Percentiles rank a stretch among this genome's conserved stretches.
phyloP scores from a whole-genome alignment of 495 filamentous ascomycete species.

The Penicillium mononematosum region DNA sequence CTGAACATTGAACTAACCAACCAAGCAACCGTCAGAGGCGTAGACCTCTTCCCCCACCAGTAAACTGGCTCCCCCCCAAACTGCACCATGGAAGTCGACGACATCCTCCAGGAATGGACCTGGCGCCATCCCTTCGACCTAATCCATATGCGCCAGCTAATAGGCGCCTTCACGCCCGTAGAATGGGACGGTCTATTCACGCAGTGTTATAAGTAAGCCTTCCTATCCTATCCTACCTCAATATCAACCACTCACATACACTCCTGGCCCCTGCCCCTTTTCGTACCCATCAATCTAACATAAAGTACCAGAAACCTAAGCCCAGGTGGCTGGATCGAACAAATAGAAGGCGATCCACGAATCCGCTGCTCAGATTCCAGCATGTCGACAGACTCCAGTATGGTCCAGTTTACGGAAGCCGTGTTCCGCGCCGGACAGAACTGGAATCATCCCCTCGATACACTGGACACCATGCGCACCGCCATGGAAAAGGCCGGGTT shows the following conservation, averaged over 20 bases:
- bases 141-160: slow-evolving; percentile 27
- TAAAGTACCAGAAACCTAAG: slow-evolving; percentile 18
- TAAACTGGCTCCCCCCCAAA: slow-evolving; percentile 35
- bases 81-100: slow-evolving; percentile 32
- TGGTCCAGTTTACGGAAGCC: slow-evolving; percentile 15
- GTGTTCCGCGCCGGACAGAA: slow-evolving; percentile 13
- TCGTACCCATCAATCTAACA: no score
- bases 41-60: slow-evolving; percentile 27
- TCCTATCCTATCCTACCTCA: no score
- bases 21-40: slow-evolving; percentile 22
- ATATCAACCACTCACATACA: no score
- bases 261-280: no score
- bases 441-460: slow-evolving; percentile 7
- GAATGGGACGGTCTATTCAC: slow-evolving; percentile 30
- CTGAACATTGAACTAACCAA: background rate
- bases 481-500: slow-evolving; percentile 31
- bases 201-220: slow-evolving; percentile 26
- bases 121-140: slow-evolving; percentile 31
- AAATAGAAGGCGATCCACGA: slow-evolving; percentile 43
- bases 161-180: slow-evolving; percentile 19
- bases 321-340: slow-evolving; percentile 53
- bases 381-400: slow-evolving; percentile 22
- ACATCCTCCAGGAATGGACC: slow-evolving; percentile 31
- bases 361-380: slow-evolving; percentile 42
- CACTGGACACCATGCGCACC: slow-evolving; percentile 12